Conservation (phyloP, 1,139 yeast species). For the Hyphopichia fennica region DNA sequence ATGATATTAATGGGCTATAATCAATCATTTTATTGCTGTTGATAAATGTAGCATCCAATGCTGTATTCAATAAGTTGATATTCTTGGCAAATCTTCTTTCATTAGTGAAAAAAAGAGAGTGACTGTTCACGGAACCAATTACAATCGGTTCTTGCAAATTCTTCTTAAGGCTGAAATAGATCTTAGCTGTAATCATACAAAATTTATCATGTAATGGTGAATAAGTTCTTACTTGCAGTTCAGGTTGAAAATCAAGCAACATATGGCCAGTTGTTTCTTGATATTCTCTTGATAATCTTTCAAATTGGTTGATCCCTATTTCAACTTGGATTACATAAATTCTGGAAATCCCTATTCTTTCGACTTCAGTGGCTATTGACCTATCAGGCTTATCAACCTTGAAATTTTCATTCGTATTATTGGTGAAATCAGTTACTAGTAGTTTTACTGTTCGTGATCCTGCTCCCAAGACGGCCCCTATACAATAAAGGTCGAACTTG, state of each 20-base stretch:
- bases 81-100: neutral
- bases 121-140: neutral
- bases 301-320: neutral
- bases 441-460: neutral
- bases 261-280: neutral
- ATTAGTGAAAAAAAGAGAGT: neutral
- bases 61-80: neutral
- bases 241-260: neutral
- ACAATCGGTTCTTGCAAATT: neutral
- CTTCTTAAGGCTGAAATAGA: neutral
- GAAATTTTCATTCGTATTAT: neutral
- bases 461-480: neutral
- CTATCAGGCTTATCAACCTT: neutral
- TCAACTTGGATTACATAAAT: neutral
- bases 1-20: neutral
- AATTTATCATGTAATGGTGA: neutral
- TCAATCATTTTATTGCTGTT: neutral
- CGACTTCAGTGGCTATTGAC: neutral
- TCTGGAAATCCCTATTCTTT: neutral
- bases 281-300: neutral
- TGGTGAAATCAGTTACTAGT: slow-evolving; percentile 1
- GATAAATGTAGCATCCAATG: neutral
- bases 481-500: neutral
- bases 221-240: neutral
- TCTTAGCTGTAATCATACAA: neutral